Conservation (phyloP, 768 basidiomycete species). For the Inosperma sp. region DNA sequence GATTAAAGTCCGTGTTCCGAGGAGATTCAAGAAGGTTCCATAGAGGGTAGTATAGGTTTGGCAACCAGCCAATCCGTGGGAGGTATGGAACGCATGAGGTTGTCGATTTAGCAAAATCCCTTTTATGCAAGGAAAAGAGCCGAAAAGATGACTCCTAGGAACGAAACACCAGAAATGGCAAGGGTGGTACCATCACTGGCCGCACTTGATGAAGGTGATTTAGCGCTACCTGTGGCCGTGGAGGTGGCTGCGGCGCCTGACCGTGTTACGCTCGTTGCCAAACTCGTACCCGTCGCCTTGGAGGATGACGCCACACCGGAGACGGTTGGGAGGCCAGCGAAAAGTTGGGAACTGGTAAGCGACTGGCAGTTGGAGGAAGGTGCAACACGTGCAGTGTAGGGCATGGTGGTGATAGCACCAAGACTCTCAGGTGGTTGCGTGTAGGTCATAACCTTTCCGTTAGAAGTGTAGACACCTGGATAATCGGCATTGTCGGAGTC, state of each 20-base stretch:
- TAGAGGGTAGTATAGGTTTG: too few relatives aligned
- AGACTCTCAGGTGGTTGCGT: constrained; percentile 41
- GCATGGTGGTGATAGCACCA: constrained; percentile 38
- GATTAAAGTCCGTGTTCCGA: not conserved
- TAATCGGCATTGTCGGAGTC: constrained; percentile 58
- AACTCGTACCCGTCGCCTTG: not conserved
- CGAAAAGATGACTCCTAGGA: constrained; percentile 23
- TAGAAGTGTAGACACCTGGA: constrained; percentile 46
- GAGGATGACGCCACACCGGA: not conserved
- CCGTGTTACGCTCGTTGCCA: not conserved
- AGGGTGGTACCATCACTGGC: constrained; percentile 15
- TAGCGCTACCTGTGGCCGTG: not conserved
- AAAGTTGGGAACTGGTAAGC: constrained; percentile 27
- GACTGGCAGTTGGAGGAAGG: constrained; percentile 35
- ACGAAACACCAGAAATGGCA: constrained; percentile 13
- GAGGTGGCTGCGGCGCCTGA: not conserved
- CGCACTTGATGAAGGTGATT: not conserved
- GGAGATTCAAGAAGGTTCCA: not conserved
- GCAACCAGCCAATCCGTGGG: not conserved
- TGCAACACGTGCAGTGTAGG: constrained; percentile 40
- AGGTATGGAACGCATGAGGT: too few relatives aligned
- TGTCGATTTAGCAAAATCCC: not conserved
- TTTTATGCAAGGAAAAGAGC: constrained; percentile 23
- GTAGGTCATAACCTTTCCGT: constrained; percentile 40
- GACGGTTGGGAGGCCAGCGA: constrained; percentile 19